Conservation (phyloP, 2,329 filamentous ascomycete species). For the Venturia asperata region DNA sequence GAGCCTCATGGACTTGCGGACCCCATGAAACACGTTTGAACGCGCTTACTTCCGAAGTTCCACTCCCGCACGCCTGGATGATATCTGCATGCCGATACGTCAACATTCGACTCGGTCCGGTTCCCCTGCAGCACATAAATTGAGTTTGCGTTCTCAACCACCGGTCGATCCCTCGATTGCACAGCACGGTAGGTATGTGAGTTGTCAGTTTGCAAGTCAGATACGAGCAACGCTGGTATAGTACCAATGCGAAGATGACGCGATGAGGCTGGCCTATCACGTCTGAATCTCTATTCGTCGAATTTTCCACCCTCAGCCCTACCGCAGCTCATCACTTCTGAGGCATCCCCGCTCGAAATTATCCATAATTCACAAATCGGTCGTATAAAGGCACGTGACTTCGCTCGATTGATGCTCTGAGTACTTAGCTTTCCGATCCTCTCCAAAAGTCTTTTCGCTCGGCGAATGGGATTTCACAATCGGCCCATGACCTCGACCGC, state of each 20-base stretch:
- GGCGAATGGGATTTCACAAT: neutral
- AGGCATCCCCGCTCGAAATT: too few species aligned
- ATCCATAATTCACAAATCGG: too few species aligned
- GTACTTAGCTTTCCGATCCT: neutral
- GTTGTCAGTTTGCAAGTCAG: neutral
- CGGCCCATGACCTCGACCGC: neutral
- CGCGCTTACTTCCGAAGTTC: neutral
- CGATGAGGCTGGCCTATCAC: neutral
- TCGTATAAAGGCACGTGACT: too few species aligned
- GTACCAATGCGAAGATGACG: neutral
- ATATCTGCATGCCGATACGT: neutral
- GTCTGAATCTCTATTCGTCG: too few species aligned
- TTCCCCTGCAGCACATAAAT: neutral
- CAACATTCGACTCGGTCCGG: neutral
- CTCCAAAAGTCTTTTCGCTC: neutral
- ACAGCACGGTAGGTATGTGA: too few species aligned
- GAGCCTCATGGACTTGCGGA: neutral
- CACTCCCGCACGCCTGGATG: neutral
- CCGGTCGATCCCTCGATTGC: too few species aligned
- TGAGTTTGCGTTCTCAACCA: neutral
- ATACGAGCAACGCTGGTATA: neutral
- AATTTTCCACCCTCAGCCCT: too few species aligned
- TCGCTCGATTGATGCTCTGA: too few species aligned
- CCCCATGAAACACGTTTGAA: neutral
- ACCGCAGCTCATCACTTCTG: too few species aligned